phyloP scores from a whole-genome alignment of 2,329 filamentous ascomycete genomes.

The Curvularia spicifera region DNA sequence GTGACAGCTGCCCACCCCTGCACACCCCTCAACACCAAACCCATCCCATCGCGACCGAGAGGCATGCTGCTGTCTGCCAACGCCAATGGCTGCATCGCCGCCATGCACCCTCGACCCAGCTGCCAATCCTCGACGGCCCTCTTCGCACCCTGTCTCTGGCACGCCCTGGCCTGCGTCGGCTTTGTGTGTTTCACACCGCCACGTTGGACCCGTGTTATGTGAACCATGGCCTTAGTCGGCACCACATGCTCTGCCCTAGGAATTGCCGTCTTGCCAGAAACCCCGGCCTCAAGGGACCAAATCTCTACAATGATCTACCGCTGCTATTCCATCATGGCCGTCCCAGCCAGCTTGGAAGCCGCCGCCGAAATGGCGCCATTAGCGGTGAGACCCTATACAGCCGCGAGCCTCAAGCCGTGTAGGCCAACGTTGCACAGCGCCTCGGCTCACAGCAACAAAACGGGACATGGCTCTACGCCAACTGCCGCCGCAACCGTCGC shows the following conservation, averaged over 20 bases:
- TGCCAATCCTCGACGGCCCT: background rate
- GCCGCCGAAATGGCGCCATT: conserved; percentile 16
- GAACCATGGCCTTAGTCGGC: conserved; percentile 14
- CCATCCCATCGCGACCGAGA: conserved; percentile 22
- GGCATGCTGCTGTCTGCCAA: background rate
- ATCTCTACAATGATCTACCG: background rate
- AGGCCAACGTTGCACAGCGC: background rate
- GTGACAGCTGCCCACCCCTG: conserved; percentile 32
- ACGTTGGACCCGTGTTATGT: conserved; percentile 21
- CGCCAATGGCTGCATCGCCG: conserved; percentile 4
- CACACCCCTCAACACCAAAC: conserved; percentile 44
- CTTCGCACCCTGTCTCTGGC: conserved; percentile 21
- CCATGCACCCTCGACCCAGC: background rate
- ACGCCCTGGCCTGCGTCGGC: conserved; percentile 26
- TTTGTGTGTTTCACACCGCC: conserved; percentile 35
- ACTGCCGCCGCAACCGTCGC: conserved; percentile 15
- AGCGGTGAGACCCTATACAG: conserved; percentile 17
- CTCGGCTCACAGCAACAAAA: conserved; percentile 5
- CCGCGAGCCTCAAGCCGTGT: background rate
- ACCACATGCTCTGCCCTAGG: conserved; percentile 10
- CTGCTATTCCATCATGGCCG: background rate
- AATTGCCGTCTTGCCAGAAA: background rate
- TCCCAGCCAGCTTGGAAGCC: background rate
- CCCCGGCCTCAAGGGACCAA: background rate
- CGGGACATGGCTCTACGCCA: background rate